These are phyloP conservation scores for Pseudogymnoascus sp. DNA, from an alignment of 2,329 filamentous ascomycete species.

Conservation along the genomic window DNA sequence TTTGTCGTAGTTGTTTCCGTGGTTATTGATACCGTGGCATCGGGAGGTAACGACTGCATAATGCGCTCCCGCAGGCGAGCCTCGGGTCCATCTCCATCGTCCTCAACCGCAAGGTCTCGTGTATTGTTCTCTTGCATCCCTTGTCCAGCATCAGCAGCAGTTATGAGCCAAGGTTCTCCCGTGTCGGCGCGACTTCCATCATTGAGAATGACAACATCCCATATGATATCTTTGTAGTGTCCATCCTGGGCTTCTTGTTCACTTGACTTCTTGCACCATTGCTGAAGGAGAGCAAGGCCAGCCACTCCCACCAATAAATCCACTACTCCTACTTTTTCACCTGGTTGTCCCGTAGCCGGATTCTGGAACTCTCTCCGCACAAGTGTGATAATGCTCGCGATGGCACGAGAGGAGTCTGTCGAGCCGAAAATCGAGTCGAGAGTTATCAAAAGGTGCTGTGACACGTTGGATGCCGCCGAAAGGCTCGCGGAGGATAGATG, in stretches of 20 bases:
- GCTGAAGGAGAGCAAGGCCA: slow-evolving; percentile 55
- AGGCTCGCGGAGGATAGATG: slow-evolving; percentile 49
- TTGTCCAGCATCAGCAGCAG: slow-evolving; percentile 17
- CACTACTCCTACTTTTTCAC: slow-evolving; percentile 51
- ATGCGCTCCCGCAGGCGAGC: slow-evolving; percentile 46
- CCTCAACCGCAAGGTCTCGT: slow-evolving; percentile 25
- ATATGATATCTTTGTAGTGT: slow-evolving; percentile 49
- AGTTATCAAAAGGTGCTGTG: slow-evolving; percentile 49
- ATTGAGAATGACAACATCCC: slow-evolving; percentile 59
- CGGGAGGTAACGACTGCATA: slow-evolving; percentile 44
- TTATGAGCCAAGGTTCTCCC: slow-evolving; percentile 29
- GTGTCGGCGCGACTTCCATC: slow-evolving; percentile 52
- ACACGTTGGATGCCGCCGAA: slow-evolving; percentile 46
- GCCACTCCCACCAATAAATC: slow-evolving; percentile 55
- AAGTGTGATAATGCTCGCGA: slow-evolving; percentile 58
- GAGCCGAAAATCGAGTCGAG: slow-evolving; percentile 59
- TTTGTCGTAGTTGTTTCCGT: slow-evolving; percentile 53
- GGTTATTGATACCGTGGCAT: slow-evolving; percentile 52
- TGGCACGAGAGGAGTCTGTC: slow-evolving; percentile 61
- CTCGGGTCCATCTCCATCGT: slow-evolving; percentile 38
- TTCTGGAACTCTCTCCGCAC: slow-evolving; percentile 58
- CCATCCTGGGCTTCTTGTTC: slow-evolving; percentile 42
- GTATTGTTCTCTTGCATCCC: slow-evolving; percentile 33
- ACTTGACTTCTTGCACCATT: slow-evolving; percentile 44
- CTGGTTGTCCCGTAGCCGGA: slow-evolving; percentile 49